These are phyloP conservation scores for Ophiocordyceps camponoti-saundersi DNA, from an alignment of 2,329 filamentous ascomycete species.

Conservation along the genomic window DNA sequence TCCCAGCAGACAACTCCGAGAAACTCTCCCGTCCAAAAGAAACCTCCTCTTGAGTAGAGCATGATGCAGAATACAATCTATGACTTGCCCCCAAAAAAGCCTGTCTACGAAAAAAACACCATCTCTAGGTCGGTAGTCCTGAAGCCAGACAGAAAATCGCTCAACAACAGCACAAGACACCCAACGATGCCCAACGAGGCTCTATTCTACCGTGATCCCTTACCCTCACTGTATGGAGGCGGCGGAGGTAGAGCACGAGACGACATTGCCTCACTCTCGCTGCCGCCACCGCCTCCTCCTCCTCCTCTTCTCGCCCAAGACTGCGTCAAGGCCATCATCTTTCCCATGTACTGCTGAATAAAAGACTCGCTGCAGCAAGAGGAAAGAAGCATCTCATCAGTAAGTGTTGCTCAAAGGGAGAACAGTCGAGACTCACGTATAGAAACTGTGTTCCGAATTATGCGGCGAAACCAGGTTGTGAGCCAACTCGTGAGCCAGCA, in stretches of 20 bases:
- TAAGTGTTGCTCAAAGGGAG: not conserved
- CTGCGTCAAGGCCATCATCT: conserved; percentile 42
- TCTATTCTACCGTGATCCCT: not conserved
- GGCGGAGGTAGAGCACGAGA: not conserved
- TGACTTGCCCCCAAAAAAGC: too few relatives aligned
- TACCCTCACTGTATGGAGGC: not conserved
- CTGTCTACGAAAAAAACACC: too few relatives aligned
- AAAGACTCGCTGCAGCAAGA: conserved; percentile 46
- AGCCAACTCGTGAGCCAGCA: conserved; percentile 87
- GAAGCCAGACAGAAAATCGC: too few relatives aligned
- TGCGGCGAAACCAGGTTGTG: conserved; percentile 79
- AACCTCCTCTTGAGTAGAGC: too few relatives aligned
- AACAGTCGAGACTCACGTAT: conserved; percentile 38
- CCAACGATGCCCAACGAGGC: too few relatives aligned
- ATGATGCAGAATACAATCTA: too few relatives aligned
- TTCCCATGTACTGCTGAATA: conserved; percentile 58
- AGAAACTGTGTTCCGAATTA: conserved; percentile 65
- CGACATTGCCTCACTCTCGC: not conserved
- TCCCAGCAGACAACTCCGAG: too few relatives aligned
- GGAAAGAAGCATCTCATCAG: not conserved
- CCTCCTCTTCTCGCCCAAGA: conserved; percentile 12
- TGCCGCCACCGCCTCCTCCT: too few relatives aligned
- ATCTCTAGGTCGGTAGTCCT: too few relatives aligned
- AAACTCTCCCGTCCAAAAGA: too few relatives aligned
- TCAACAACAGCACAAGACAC: too few relatives aligned